phyloP scores from a whole-genome alignment of 1,284 basidiomycete species.

The Irpex sp. region DNA sequence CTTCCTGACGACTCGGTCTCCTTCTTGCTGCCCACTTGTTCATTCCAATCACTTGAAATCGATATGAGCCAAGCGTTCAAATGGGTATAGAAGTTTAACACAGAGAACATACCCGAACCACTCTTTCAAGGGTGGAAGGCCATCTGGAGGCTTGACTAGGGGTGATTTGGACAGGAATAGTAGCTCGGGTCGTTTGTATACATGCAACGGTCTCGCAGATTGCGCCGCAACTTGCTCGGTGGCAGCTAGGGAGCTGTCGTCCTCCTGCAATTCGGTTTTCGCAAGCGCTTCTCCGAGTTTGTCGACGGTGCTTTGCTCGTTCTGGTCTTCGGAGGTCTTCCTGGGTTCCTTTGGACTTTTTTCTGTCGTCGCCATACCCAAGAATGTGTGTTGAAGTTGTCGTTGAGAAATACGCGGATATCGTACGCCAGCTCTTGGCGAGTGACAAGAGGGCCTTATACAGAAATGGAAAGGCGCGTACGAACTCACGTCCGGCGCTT shows the following conservation, averaged over 20 bases:
- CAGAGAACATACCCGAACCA: slow-evolving; percentile 77
- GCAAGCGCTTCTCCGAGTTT: slow-evolving; percentile 32
- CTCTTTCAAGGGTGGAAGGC: slow-evolving; percentile 78
- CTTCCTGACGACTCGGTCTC: slow-evolving; percentile 54
- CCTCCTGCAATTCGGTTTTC: slow-evolving; percentile 34
- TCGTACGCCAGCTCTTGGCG: slow-evolving; percentile 15
- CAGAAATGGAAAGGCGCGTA: slow-evolving; percentile 11
- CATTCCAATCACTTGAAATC: slow-evolving; percentile 44
- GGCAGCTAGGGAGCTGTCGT: slow-evolving; percentile 24
- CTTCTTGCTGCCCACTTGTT: slow-evolving; percentile 57
- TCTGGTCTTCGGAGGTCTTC: slow-evolving; percentile 10
- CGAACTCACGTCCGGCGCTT: background rate
- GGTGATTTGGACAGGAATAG: slow-evolving; percentile 72
- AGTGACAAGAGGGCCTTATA: slow-evolving; percentile 7
- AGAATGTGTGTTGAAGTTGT: slow-evolving; percentile 4
- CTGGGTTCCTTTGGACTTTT: slow-evolving; percentile 13
- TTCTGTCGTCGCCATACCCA: slow-evolving; percentile 24
- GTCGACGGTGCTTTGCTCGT: slow-evolving; percentile 22
- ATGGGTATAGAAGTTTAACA: slow-evolving; percentile 12
- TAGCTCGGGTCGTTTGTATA: slow-evolving; percentile 66
- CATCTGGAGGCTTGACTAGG: slow-evolving; percentile 64
- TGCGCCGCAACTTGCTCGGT: slow-evolving; percentile 25
- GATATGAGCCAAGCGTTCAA: slow-evolving; percentile 15
- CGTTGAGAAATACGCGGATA: slow-evolving; percentile 13
- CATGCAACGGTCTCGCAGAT: slow-evolving; percentile 41